Evolutionary conservation across 306 rosid species (phyloP).

Genomic region (Macrotyloma uniflorum): DNA sequence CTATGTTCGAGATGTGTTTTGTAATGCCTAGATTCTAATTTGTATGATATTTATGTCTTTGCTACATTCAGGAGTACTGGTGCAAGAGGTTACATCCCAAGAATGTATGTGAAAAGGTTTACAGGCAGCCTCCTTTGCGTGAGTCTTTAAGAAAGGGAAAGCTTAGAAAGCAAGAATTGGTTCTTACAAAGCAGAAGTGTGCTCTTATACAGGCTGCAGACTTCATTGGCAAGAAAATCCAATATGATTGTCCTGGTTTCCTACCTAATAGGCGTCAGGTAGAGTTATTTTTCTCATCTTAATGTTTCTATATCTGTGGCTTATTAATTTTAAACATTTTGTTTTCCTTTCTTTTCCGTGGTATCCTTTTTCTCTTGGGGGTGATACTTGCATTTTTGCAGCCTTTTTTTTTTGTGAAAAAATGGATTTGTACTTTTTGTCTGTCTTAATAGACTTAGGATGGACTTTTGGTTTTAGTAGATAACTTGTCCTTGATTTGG

Average conservation of each 20-base stretch:
- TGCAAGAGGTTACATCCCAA: constrained; percentile 94
- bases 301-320: neutral
- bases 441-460: neutral
- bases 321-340: constrained; percentile 24
- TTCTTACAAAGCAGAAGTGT: constrained; percentile 73
- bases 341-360: too few species aligned
- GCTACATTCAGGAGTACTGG: constrained; percentile 83
- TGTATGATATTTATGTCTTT: constrained; percentile 16
- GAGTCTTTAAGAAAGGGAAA: constrained; percentile 84
- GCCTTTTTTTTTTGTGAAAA: neutral
- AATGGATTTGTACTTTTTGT: neutral
- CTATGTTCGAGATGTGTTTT: constrained; percentile 24
- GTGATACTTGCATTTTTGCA: neutral
- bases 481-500: constrained; percentile 18
- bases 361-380: too few species aligned
- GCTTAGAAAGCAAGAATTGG: constrained; percentile 72
- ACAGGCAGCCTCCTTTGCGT: constrained; percentile 87
- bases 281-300: constrained; percentile 9
- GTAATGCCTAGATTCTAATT: constrained; percentile 14
- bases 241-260: constrained; percentile 94
- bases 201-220: constrained; percentile 88
- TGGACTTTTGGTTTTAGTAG: constrained; percentile 19
- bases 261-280: constrained; percentile 93
- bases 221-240: constrained; percentile 83
- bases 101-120: constrained; percentile 94